Percentiles rank a stretch among this genome's conserved stretches.
Evolutionary conservation across 139 green algal genomes (phyloP).

Genomic region (Coelastrella sp.): DNA sequence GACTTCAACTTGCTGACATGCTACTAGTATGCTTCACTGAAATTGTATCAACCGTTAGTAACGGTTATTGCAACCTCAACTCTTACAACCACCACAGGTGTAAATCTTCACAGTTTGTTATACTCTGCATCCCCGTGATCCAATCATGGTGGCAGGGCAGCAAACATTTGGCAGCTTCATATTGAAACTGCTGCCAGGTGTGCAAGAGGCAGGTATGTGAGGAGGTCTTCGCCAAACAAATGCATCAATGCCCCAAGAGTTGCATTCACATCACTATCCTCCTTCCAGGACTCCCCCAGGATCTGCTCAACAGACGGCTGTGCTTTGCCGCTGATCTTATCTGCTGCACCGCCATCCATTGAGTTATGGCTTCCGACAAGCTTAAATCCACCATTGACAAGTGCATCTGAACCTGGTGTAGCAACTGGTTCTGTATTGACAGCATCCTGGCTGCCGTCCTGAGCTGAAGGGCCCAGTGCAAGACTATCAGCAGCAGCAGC

Average conservation of each 20-base stretch:
- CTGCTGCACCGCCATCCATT: not conserved
- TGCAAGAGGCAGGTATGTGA: constrained; percentile 54
- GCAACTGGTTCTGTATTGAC: no score
- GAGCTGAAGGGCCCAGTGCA: no score
- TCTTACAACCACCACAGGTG: no score
- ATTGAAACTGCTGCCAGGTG: constrained; percentile 15
- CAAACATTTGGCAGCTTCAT: constrained; percentile 9
- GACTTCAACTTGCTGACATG: no score
- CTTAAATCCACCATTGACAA: not conserved
- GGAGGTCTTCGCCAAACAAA: constrained; percentile 60
- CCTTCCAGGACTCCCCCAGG: constrained; percentile 58
- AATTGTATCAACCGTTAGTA: no score
- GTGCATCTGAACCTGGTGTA: no score
- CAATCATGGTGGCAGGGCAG: not conserved
- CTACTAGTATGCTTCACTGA: no score
- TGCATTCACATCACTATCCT: constrained; percentile 54
- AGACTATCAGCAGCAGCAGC: no score
- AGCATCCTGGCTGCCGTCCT: no score
- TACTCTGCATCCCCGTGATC: not conserved
- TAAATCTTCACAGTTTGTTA: no score
- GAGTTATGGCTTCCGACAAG: no score
- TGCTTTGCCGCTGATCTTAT: not conserved
- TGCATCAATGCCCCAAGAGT: constrained; percentile 50
- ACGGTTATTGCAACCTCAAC: no score
- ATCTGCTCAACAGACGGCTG: constrained; percentile 22